Evolutionary conservation across 192 early-diverging fungal genomes (phyloP).

Genomic region (Backusella liffmaniae): DNA sequence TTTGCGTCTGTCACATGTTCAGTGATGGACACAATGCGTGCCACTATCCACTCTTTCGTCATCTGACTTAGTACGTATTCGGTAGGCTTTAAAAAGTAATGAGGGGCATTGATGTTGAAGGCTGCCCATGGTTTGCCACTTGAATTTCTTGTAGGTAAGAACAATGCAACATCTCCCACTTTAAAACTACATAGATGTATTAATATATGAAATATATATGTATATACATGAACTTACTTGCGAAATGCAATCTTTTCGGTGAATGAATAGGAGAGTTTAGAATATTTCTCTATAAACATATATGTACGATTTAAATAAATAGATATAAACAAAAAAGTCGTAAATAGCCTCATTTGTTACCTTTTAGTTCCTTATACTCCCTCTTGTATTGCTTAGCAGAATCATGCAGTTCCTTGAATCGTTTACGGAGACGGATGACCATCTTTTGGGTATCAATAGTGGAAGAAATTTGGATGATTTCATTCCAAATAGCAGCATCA

Average conservation of each 20-base stretch:
- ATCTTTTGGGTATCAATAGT: constrained; percentile 24
- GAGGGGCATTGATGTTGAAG: constrained; percentile 55
- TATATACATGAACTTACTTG: constrained; percentile 36
- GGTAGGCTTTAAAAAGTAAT: constrained; percentile 51
- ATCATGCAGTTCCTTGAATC: constrained; percentile 30
- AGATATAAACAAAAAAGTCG: neutral
- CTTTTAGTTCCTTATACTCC: constrained; percentile 34
- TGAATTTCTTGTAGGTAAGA: constrained; percentile 53
- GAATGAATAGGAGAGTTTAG: constrained; percentile 27
- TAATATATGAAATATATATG: neutral
- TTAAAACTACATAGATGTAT: constrained; percentile 43
- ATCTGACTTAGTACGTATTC: constrained; percentile 38
- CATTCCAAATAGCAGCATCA: constrained; percentile 25
- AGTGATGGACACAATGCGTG: constrained; percentile 46
- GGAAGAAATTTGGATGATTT: constrained; percentile 16
- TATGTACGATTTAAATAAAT: neutral
- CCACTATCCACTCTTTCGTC: constrained; percentile 50
- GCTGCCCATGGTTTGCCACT: constrained; percentile 57
- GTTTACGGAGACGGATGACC: constrained; percentile 24
- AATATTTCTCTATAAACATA: constrained; percentile 48
- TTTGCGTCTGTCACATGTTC: constrained; percentile 45
- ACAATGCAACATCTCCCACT: constrained; percentile 53
- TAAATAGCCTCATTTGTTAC: constrained; percentile 14
- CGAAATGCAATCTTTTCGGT: constrained; percentile 59
- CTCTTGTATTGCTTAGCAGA: constrained; percentile 26